Percentiles rank a stretch among this genome's conserved stretches.
Evolutionary conservation across 2,329 filamentous ascomycete species (phyloP).

Genomic region (Colletotrichum salicis): DNA sequence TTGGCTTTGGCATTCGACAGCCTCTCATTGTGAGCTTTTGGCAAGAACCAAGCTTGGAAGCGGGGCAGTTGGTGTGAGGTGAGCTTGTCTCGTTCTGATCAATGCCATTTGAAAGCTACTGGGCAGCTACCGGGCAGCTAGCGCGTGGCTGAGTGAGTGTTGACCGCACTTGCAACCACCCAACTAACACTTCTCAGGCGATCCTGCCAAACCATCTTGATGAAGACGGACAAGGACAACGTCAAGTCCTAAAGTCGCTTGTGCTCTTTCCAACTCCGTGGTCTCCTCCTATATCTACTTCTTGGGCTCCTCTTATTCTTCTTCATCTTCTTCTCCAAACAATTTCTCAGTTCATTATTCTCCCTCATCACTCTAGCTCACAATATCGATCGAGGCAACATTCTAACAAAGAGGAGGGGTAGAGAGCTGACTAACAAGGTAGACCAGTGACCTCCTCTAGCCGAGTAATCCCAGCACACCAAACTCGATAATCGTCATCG

Average conservation of each 20-base stretch:
- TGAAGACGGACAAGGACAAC: neutral
- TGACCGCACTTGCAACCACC: neutral
- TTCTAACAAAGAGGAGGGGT: neutral
- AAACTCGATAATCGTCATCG: conserved; percentile 20
- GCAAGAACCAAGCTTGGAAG: neutral
- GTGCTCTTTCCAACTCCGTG: neutral
- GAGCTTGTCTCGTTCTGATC: neutral
- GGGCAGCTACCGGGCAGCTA: neutral
- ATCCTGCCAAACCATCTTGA: neutral
- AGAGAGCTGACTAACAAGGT: conserved; percentile 8
- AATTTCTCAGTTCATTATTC: neutral
- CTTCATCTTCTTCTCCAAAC: neutral
- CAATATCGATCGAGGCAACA: neutral
- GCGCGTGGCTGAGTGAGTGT: conserved; percentile 4
- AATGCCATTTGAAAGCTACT: neutral
- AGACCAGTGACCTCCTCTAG: neutral
- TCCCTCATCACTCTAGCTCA: too few species aligned
- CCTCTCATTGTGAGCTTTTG: neutral
- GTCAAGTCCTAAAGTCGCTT: neutral
- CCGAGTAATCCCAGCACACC: neutral
- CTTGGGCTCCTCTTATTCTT: too few species aligned
- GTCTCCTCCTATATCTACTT: neutral
- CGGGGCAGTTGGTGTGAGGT: neutral
- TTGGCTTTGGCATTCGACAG: neutral
- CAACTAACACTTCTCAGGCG: neutral